phyloP scores from a whole-genome alignment of 1,284 basidiomycete genomes.

The Austropuccinia psidii region DNA sequence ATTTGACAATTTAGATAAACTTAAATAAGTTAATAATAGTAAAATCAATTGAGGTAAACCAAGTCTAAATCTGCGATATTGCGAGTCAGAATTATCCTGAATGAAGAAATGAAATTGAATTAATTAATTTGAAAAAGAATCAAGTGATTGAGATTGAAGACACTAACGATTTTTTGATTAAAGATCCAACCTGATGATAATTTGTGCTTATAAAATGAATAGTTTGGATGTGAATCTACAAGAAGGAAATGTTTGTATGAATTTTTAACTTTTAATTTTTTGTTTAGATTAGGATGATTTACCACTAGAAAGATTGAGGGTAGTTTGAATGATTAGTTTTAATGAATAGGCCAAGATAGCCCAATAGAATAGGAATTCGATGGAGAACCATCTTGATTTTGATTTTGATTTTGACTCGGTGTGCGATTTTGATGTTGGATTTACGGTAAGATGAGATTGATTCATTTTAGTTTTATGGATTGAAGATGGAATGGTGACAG shows the following conservation, averaged over 20 bases:
- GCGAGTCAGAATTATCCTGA: conserved; percentile 50
- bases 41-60: conserved; percentile 43
- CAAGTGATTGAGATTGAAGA: neutral
- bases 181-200: conserved; percentile 57
- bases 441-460: neutral
- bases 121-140: no score
- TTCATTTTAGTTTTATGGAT: no score
- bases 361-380: conserved; percentile 20
- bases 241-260: neutral
- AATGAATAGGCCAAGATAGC: neutral
- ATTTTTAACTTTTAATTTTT: neutral
- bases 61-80: conserved; percentile 49
- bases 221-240: conserved; percentile 62
- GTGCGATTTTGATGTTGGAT: neutral
- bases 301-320: conserved; percentile 1
- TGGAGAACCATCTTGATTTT: conserved; percentile 7
- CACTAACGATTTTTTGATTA: conserved; percentile 50
- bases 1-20: conserved; percentile 4
- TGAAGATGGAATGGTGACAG: neutral
- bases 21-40: conserved; percentile 44
- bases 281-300: neutral
- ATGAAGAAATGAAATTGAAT: neutral
- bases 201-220: conserved; percentile 55
- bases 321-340: neutral
- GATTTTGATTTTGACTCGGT: neutral